Evolutionary conservation across 1,284 basidiomycete species (phyloP).

Genomic region (Naganishia sp.): DNA sequence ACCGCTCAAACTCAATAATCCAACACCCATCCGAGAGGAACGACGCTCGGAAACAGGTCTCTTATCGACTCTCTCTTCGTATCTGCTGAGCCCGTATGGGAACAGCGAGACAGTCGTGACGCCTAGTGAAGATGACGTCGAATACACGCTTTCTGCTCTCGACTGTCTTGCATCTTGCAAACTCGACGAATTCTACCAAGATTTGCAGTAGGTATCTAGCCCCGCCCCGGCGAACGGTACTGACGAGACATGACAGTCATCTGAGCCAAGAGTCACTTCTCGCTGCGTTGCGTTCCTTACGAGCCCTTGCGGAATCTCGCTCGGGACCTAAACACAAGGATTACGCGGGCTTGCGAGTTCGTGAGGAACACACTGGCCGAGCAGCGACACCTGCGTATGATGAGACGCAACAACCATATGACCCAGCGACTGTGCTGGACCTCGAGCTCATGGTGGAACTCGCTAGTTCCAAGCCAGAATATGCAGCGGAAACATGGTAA

Average conservation of each 20-base stretch:
- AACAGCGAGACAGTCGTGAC: conserved; percentile 72
- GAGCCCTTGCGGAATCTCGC: conserved; percentile 73
- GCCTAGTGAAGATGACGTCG: conserved; percentile 83
- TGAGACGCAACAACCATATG: conserved; percentile 71
- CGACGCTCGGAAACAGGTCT: conserved; percentile 81
- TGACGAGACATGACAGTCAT: conserved; percentile 57
- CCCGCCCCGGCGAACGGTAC: not conserved
- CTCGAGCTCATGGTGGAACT: conserved; percentile 92
- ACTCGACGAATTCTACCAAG: conserved; percentile 88
- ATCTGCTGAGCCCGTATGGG: conserved; percentile 92
- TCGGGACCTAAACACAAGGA: conserved; percentile 24
- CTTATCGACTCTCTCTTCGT: conserved; percentile 90
- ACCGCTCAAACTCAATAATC: conserved; percentile 74
- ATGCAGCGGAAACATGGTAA: conserved; percentile 84
- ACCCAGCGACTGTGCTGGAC: conserved; percentile 90
- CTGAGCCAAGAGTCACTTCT: conserved; percentile 75
- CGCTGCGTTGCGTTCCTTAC: conserved; percentile 80
- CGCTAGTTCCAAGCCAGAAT: conserved; percentile 69
- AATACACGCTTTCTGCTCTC: conserved; percentile 90
- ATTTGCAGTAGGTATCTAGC: conserved; percentile 71
- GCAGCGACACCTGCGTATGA: conserved; percentile 33
- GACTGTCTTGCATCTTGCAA: conserved; percentile 94
- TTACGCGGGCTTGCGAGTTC: conserved; percentile 10
- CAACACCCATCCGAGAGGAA: conserved; percentile 61
- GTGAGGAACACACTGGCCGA: conserved; percentile 23